phyloP scores from a whole-genome alignment of 345 rosid genomes.

The Dimocarpus longan region DNA sequence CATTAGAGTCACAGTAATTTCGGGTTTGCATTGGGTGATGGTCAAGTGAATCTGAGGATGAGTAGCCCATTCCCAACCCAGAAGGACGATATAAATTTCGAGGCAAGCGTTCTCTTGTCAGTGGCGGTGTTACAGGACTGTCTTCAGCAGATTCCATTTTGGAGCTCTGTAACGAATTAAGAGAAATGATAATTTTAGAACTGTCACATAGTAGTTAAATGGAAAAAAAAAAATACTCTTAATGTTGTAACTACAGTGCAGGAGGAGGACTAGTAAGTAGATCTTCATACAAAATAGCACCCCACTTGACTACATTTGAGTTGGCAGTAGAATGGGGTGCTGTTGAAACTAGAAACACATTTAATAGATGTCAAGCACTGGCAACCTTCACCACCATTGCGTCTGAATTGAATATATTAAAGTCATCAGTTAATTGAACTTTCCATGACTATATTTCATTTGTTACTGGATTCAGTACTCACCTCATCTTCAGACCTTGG shows the following conservation, averaged over 20 bases:
- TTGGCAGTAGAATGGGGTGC: not conserved
- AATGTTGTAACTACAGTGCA: not conserved
- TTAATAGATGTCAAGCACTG: not conserved
- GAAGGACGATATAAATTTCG: slow-evolving; percentile 70
- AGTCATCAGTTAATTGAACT: not conserved
- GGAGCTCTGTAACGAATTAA: slow-evolving; percentile 45
- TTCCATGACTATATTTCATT: not conserved
- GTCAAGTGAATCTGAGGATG: slow-evolving; percentile 84
- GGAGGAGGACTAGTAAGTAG: not conserved
- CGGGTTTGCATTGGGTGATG: slow-evolving; percentile 65
- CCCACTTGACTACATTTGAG: not conserved
- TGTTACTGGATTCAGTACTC: slow-evolving; percentile 28
- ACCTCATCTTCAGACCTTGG: slow-evolving; percentile 97
- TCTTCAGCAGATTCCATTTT: slow-evolving; percentile 78
- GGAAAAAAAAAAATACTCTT: not conserved
- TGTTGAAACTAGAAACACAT: not conserved
- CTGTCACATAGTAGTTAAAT: not conserved
- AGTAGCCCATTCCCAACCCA: slow-evolving; percentile 59
- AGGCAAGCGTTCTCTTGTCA: slow-evolving; percentile 75
- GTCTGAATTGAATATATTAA: not conserved
- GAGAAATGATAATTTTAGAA: slow-evolving; percentile 5
- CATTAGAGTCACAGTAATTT: slow-evolving; percentile 63
- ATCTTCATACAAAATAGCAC: not conserved
- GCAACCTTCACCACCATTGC: not conserved
- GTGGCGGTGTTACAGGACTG: slow-evolving; percentile 84